Conservation (phyloP, 441 rosid species). For the Croton laevigatus region DNA sequence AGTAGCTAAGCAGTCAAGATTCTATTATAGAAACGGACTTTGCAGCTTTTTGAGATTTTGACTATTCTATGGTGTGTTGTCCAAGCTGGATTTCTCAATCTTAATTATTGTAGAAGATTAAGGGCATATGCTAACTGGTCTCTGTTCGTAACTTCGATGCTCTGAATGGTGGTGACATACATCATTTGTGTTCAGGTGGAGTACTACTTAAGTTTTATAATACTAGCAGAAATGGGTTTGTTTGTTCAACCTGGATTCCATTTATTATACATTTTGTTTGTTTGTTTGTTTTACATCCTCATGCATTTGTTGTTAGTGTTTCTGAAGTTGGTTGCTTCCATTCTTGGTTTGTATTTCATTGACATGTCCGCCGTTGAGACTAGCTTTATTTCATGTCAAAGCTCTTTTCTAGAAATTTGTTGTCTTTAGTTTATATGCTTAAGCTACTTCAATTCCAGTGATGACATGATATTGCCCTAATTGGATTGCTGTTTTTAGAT, state of each 20-base stretch:
- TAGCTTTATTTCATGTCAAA: not conserved
- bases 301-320: not conserved
- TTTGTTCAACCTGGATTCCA: not conserved
- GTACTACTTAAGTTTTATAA: no score
- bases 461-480: not conserved
- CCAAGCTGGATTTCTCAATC: not conserved
- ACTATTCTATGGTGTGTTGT: not conserved
- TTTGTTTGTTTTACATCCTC: not conserved
- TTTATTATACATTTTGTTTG: not conserved
- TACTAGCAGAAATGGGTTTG: not conserved
- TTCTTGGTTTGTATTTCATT: not conserved
- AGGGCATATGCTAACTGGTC: not conserved
- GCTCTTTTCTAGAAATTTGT: not conserved
- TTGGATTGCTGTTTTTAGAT: not conserved
- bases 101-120: not conserved
- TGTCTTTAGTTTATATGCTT: not conserved
- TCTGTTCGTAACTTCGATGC: not conserved
- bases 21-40: not conserved
- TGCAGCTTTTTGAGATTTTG: not conserved
- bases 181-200: not conserved
- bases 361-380: not conserved
- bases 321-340: not conserved
- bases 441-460: not conserved
- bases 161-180: not conserved
- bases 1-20: not conserved